Evolutionary conservation across 495 filamentous ascomycete species (phyloP), one percentile per base, ranked within the genome.

Genomic region (Lophiostoma macrostomum): DNA sequence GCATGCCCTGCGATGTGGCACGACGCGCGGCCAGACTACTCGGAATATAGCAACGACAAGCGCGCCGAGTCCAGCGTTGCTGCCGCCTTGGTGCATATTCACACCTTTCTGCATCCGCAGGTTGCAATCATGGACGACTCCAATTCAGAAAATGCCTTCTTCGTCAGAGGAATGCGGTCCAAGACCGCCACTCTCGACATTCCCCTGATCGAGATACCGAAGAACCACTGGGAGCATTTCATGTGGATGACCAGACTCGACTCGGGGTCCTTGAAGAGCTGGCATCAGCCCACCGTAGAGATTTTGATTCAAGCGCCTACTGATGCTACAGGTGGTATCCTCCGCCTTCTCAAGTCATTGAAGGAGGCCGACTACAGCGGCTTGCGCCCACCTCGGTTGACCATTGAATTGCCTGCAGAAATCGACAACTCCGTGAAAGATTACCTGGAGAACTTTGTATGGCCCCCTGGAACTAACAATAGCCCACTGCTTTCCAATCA

Each of bases 211-310:
- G 80, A 83, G 53, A 66, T 94, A n/a, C 84, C 89, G 4, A 65
- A 70, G 35, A 73, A 76, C 44, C 71, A 74, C 4, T 71, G 74
- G 4, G 78, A 80, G 35, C 76, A 76, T 38, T 67, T 94, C 24
- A 75, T 79, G 65, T 95, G 90, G 90, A 75, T 93, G 16, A 80
- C 87, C 3, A 75, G 80, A 44, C 70, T 95, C 29, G 86, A 91
- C 59, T 83, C 83, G 51, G 73, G 76, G 41, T 82, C 88, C 25
- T 71, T 95, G 47, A 74, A 68, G 66, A 87, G 76, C 23, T 95
- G 89, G 89, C 82, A 88, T 59, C 78, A 80, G 35, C 69, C 85
- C 5, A 78, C 73, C 30, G 74, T 95, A 39, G 87, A 94, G 45
- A 85, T 95, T 19, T 66, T 91, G 7, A 79, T 95, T 27, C 84